Evolutionary conservation across 257 asterid genomes (phyloP), one percentile per base, ranked within the genome.

Genomic region (Cinchona pubescens): DNA sequence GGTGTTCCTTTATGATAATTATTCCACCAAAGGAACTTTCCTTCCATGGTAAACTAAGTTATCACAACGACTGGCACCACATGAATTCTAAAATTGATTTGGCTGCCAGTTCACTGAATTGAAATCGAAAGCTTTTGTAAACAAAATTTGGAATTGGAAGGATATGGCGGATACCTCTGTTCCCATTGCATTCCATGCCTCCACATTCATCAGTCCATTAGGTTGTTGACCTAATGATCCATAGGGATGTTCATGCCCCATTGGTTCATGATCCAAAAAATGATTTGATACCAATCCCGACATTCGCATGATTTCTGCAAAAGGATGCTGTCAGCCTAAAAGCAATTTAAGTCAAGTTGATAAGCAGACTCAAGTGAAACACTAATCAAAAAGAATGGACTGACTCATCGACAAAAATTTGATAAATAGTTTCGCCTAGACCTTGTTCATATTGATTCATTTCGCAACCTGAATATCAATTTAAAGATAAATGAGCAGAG

Each of bases 101-200:
- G 23, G 62, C 23, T 34, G 32, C 30, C 25, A 5, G 35, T 70
- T 34, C 11, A 21, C 4, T 15, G 13, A 5, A 25, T 70, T 32
- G n/a, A 21, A 25, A 67, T 74, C 64, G 15, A 7, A 56, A 48
- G 71, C 42, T 18, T 61, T n/a, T 42, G 37, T n/a, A 32, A 6
- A 29, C 8, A 38, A 64, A 35, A 66, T 1, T 59, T 75, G 23
- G 14, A 42, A 55, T 40, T 32, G 21, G 30, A 12, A 71, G 51
- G 73, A 62, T 69, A 69, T 27, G 25, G 69, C 25, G 21, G 78
- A 53, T 84, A 90, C 96, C 84, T 90, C 91, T 18, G 80, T 72
- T 79, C 85, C 92, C 90, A 90, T 83, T 56, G 87, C 81, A 73
- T 78, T 85, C 96, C 96, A 87, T 65, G 81, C 67, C 79, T 77